Base-by-base conservation (phyloP, 108 stramenopile genomes). In the Fistulifera solaris region DNA sequence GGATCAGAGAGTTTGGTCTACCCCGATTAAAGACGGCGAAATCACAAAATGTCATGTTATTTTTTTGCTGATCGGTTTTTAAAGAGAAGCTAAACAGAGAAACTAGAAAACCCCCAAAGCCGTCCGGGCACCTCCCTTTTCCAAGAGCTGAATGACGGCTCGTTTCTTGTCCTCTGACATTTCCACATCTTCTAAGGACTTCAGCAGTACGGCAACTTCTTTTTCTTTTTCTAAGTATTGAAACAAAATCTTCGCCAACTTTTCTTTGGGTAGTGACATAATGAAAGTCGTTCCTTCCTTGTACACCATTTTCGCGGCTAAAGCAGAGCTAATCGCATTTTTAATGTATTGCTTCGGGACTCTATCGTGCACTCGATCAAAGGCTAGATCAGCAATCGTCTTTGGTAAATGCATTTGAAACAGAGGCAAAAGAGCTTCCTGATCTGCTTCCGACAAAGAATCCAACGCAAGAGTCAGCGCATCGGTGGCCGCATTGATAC, bases 221-320 rank as follows among this genome's bases (percentile, higher is more conserved):
- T 83, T 82, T 60, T 93, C 87, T 40, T 80, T 80, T 43, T 85
- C 71, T 40, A 93, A 59, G 59, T 93, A 93, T 42, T 66, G 62
- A 53, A 93, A 56, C 21, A 85, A 85, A 16, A 84, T 71, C 19
- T 40, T 51, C 5, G 80, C 83, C 17, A 93, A 67, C 47, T 75
- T 80, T 22, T 78, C 73, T 40, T 68, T 63, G 27, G 83, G 77
- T 11, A 75, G 78, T 3, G 85, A 59, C 43, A 85, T 77, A 7
- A 98, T 81, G 54, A 96, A 96, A 48, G 87, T 80, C 11, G 94
- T 93, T 8, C 97, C 97, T 72, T 98, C 97, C 63, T 85, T 83
- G 72, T 98, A 98, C 19, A 98, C 97, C 61, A 98, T 61, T 45
- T 91, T 92, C 35, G 91, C 87, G 21, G 97, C 97, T 40, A 98